Conservation (phyloP, 129 eudicot species). For the Flaveria ramosissima region DNA sequence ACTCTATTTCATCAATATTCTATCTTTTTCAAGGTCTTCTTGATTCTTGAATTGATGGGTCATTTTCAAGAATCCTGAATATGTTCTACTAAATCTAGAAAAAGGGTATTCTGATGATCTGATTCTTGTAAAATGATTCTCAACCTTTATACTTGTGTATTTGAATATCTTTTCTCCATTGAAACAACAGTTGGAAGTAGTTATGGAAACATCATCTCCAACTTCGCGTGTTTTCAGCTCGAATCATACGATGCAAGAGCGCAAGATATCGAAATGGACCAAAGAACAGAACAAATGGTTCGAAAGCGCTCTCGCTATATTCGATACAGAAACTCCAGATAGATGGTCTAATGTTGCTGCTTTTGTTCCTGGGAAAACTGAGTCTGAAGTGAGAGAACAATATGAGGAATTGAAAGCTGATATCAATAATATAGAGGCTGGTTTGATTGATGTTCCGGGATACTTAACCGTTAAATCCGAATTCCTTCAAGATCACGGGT, state of each 20-base stretch:
- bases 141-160: constrained; percentile 4
- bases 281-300: constrained; percentile 89
- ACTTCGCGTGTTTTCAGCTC: constrained; percentile 39
- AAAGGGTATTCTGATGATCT: constrained; percentile 42
- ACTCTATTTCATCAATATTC: constrained; percentile 3
- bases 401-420: constrained; percentile 72
- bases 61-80: constrained; percentile 42
- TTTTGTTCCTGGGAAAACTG: constrained; percentile 88
- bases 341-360: constrained; percentile 76
- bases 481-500: constrained; percentile 44
- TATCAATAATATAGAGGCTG: constrained; percentile 80
- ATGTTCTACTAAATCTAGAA: constrained; percentile 37
- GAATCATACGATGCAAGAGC: constrained; percentile 47
- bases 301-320: constrained; percentile 78
- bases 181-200: constrained; percentile 19
- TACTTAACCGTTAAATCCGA: constrained; percentile 57
- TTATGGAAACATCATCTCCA: constrained; percentile 68
- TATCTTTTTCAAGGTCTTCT: constrained; percentile 36
- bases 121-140: constrained; percentile 29
- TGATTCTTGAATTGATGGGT: constrained; percentile 50
- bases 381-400: constrained; percentile 70
- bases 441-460: constrained; percentile 64
- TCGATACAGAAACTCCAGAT: constrained; percentile 72
- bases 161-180: constrained; percentile 28
- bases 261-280: constrained; percentile 66